Conservation (phyloP, 2,329 filamentous ascomycete genomes). For the Cucurbitaria berberidis region DNA sequence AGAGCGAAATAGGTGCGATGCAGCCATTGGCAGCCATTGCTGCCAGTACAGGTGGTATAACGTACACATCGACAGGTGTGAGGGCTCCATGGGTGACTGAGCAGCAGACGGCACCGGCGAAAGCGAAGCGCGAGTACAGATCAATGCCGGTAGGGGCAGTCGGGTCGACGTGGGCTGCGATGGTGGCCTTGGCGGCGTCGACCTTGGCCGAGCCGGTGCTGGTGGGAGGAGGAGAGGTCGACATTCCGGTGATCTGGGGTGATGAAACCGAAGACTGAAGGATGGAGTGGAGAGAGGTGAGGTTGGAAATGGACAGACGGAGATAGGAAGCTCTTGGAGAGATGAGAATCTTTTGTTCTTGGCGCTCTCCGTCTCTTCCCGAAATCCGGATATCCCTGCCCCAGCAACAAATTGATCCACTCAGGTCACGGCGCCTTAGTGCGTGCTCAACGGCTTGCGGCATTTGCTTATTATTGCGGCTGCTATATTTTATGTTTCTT, state of each 20-base stretch:
- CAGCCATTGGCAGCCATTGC: slow-evolving; percentile 36
- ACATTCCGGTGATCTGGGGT: slow-evolving; percentile 32
- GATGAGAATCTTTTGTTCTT: slow-evolving; percentile 28
- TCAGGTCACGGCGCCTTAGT: slow-evolving; percentile 15
- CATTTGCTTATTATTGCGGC: slow-evolving; percentile 14
- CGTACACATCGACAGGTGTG: slow-evolving; percentile 99
- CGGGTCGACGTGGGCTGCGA: slow-evolving; percentile 53
- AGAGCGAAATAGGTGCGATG: slow-evolving; percentile 12
- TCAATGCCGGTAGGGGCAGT: slow-evolving; percentile 66
- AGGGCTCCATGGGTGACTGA: slow-evolving; percentile 96
- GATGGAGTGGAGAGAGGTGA: slow-evolving; percentile 36
- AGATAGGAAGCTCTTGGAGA: slow-evolving; percentile 23
- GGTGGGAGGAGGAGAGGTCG: slow-evolving; percentile 50
- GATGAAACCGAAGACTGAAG: slow-evolving; percentile 21
- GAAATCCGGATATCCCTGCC: slow-evolving; percentile 20
- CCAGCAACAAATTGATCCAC: slow-evolving; percentile 15
- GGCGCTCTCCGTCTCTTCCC: slow-evolving; percentile 20
- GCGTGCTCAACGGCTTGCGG: slow-evolving; percentile 13
- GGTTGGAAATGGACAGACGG: slow-evolving; percentile 24
- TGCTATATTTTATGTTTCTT: background rate
- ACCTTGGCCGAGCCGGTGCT: slow-evolving; percentile 61
- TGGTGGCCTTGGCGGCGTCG: slow-evolving; percentile 58
- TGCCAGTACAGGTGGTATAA: slow-evolving; percentile 41
- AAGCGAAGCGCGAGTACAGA: slow-evolving; percentile 95
- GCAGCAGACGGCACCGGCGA: slow-evolving; percentile 97